phyloP scores from a whole-genome alignment of 2,329 filamentous ascomycete genomes.

The Neurospora crassa region DNA sequence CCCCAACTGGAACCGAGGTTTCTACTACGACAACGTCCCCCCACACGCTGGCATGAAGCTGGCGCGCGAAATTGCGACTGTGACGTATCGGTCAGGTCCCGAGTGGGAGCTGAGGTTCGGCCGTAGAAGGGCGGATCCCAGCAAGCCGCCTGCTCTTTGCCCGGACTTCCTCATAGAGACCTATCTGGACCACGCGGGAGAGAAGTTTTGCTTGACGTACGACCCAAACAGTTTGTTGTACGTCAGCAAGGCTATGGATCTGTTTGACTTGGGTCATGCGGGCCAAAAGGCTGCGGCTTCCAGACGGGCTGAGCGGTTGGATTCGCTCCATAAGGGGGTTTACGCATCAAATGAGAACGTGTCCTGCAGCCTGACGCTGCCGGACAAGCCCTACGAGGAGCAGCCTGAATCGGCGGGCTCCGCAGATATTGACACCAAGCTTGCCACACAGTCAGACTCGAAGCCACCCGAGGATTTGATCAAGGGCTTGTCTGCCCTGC shows the following conservation, averaged over 20 bases:
- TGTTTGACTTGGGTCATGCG: slow-evolving; percentile 78
- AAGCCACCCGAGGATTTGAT: slow-evolving; percentile 72
- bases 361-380: slow-evolving; percentile 72
- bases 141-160: slow-evolving; percentile 83
- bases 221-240: slow-evolving; percentile 93
- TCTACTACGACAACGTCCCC: slow-evolving; percentile 82
- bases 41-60: slow-evolving; percentile 98
- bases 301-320: slow-evolving; percentile 52
- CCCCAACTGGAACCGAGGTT: slow-evolving; percentile 89
- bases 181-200: slow-evolving; percentile 93
- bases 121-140: slow-evolving; percentile 72
- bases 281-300: slow-evolving; percentile 55
- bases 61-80: slow-evolving; percentile 91
- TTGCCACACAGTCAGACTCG: slow-evolving; percentile 17
- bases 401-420: slow-evolving; percentile 43
- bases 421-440: slow-evolving; percentile 11
- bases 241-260: slow-evolving; percentile 96
- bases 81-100: slow-evolving; percentile 91
- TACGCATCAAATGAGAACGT: slow-evolving; percentile 29
- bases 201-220: slow-evolving; percentile 96
- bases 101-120: slow-evolving; percentile 98
- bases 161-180: slow-evolving; percentile 97
- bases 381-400: slow-evolving; percentile 77
- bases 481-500: slow-evolving; percentile 59
- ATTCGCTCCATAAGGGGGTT: slow-evolving; percentile 42